A percentile compares a stretch with the other conserved stretches of the same genome.
phyloP scores from a whole-genome alignment of 352 stramenopile genomes.

The Pythium dissimile region DNA sequence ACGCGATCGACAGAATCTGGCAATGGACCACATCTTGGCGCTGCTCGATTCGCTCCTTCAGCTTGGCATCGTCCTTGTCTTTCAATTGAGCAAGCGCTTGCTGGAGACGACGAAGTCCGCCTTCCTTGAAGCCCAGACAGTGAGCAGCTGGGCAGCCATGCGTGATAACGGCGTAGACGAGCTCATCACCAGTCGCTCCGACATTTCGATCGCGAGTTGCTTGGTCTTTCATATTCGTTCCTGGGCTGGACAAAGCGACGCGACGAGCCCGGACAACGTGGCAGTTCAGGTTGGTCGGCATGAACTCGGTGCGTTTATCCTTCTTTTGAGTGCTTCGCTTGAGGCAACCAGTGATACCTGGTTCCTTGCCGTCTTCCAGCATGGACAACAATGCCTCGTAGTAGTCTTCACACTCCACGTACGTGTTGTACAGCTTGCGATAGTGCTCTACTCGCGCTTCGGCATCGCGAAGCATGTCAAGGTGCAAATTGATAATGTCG shows the following conservation, averaged over 20 bases:
- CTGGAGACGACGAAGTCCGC: slow-evolving; percentile 61
- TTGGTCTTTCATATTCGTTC: slow-evolving; percentile 7
- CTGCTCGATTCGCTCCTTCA: slow-evolving; percentile 70
- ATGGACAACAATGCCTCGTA: slow-evolving; percentile 63
- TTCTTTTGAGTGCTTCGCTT: slow-evolving; percentile 88
- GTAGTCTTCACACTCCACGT: slow-evolving; percentile 65
- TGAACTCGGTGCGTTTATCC: slow-evolving; percentile 79
- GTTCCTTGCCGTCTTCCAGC: slow-evolving; percentile 73
- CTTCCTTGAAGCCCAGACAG: slow-evolving; percentile 81
- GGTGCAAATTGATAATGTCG: slow-evolving; percentile 30
- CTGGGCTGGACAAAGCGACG: slow-evolving; percentile 37
- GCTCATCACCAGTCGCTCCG: slow-evolving; percentile 39
- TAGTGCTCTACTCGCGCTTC: slow-evolving; percentile 60
- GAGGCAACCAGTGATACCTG: slow-evolving; percentile 76
- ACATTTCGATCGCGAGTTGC: slow-evolving; percentile 12
- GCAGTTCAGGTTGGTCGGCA: slow-evolving; percentile 84
- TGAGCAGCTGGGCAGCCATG: slow-evolving; percentile 81
- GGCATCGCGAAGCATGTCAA: slow-evolving; percentile 44
- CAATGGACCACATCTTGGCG: slow-evolving; percentile 77
- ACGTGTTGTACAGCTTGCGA: slow-evolving; percentile 52
- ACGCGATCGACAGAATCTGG: slow-evolving; percentile 68
- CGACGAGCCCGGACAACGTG: slow-evolving; percentile 70
- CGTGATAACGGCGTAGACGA: slow-evolving; percentile 71
- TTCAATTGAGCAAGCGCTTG: slow-evolving; percentile 41
- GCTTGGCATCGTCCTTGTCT: slow-evolving; percentile 42